Evolutionary conservation across 2,329 filamentous ascomycete genomes (phyloP).

Genomic region (Fusarium euwallaceae): DNA sequence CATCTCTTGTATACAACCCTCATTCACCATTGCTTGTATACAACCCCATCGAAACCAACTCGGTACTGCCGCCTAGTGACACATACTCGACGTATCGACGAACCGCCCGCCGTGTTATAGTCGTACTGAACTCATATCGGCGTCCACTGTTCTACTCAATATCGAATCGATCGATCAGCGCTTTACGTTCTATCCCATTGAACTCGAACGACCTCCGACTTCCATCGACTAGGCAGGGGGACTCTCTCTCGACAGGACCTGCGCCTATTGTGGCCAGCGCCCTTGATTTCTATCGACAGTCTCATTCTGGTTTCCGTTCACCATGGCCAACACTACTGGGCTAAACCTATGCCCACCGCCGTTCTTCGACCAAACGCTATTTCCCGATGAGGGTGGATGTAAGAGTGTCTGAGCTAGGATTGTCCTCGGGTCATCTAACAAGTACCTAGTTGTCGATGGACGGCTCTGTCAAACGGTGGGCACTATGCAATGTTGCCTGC

Average conservation of each 20-base stretch:
- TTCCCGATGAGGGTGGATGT: constrained; percentile 75
- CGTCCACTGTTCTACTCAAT: neutral
- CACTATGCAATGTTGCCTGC: constrained; percentile 81
- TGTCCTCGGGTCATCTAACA: constrained; percentile 16
- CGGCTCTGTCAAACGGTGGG: constrained; percentile 64
- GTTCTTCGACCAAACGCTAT: constrained; percentile 75
- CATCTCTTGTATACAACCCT: constrained; percentile 11
- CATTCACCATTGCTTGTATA: constrained; percentile 2
- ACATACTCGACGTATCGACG: constrained; percentile 15
- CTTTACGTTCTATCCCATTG: constrained; percentile 3
- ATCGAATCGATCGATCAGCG: constrained; percentile 7
- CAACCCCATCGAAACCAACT: constrained; percentile 23
- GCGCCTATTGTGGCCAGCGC: constrained; percentile 20
- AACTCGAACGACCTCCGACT: constrained; percentile 3
- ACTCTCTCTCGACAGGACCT: constrained; percentile 6
- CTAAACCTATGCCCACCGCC: constrained; percentile 72
- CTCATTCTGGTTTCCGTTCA: constrained; percentile 11
- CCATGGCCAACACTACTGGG: constrained; percentile 55
- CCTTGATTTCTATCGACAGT: neutral
- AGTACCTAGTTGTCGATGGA: constrained; percentile 66
- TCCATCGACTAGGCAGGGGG: constrained; percentile 4
- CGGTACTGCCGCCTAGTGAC: constrained; percentile 15
- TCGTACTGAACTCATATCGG: constrained; percentile 1
- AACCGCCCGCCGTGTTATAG: constrained; percentile 17
- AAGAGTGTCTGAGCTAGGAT: constrained; percentile 45